Evolutionary conservation across 1,284 basidiomycete genomes (phyloP), one percentile per base, ranked within the genome.

Genomic region (Microbotryum silenes-acaulis): DNA sequence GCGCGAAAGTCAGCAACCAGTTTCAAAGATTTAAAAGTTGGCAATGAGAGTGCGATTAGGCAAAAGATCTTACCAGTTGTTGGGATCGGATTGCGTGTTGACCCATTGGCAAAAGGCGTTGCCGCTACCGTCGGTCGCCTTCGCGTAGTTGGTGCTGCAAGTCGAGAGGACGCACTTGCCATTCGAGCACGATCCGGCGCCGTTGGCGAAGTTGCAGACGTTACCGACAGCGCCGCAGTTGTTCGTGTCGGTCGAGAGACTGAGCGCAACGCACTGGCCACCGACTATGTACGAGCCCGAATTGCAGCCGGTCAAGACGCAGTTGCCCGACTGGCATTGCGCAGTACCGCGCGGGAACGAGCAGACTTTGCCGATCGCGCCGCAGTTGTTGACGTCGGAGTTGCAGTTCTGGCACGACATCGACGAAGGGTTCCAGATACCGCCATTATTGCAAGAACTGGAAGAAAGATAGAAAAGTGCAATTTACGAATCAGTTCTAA

Each of bases 381-480:
- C 62, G 58, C 62, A 63, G 56, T 62, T 66, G 23, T 42, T 33
- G 31, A 51, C n/a, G n/a, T 61, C 60, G 21, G 25, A 47, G 8
- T 25, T 20, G 4, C 59, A 46, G 49, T 67, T 51, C 9, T 54
- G 59, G 60, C 63, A 69, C 3, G 16, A 12, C 20, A 29, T 12
- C 2, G 45, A 21, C 31, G 61, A 59, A 25, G 27, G 27, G 51
- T 63, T 56, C 27, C 50, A 61, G 6, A 33, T 46, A 54, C 46
- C 68, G 29, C 65, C 64, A 27, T 33, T 27, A 21, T 50, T 37
- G 60, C 69, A 70, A 2, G 60, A 51, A n/a, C 37, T 42, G 37
- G 14, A 42, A 42, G 37, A 42, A 42, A 16, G 37, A 31, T 10
- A 2, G 14, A 42, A 42, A 6, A 1, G 37, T 42, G 4, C 10